Conservation (phyloP, 768 basidiomycete genomes). For the Solioccasus polychromus region DNA sequence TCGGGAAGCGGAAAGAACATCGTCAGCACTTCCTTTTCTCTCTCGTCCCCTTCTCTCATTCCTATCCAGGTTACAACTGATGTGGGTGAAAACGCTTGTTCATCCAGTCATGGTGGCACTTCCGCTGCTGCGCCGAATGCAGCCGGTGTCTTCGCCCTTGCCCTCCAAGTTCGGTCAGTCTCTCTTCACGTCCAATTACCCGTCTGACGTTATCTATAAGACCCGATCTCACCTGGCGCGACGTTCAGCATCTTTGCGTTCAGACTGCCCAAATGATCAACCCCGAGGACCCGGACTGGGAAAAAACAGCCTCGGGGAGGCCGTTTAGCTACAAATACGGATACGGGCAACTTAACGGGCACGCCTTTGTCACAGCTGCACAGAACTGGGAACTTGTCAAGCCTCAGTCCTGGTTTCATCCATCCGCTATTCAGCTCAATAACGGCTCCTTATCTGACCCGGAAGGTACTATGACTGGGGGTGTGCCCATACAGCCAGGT, state of each 20-base stretch:
- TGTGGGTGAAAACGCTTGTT: constrained; percentile 79
- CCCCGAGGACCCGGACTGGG: constrained; percentile 92
- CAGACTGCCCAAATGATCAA: constrained; percentile 76
- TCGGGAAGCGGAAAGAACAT: constrained; percentile 94
- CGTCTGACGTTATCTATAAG: constrained; percentile 37
- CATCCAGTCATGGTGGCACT: constrained; percentile 87
- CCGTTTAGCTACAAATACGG: constrained; percentile 92
- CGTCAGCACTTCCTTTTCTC: constrained; percentile 46
- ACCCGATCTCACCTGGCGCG: constrained; percentile 95
- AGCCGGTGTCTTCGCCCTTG: constrained; percentile 89
- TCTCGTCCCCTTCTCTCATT: constrained; percentile 13
- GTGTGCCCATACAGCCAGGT: constrained; percentile 58
- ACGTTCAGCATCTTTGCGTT: constrained; percentile 88
- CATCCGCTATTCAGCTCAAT: constrained; percentile 65
- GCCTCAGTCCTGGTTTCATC: constrained; percentile 88
- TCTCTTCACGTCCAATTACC: constrained; percentile 2
- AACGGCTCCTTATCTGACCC: constrained; percentile 50
- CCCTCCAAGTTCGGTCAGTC: constrained; percentile 77
- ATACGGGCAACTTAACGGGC: constrained; percentile 85
- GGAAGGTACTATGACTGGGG: constrained; percentile 54
- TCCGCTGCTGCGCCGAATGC: constrained; percentile 98
- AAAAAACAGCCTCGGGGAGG: constrained; percentile 54
- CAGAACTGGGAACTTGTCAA: constrained; percentile 84
- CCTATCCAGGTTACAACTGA: constrained; percentile 84
- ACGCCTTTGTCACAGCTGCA: constrained; percentile 76